Evolutionary conservation across 2,329 filamentous ascomycete species (phyloP), one percentile per base, ranked within the genome.

Genomic region (Colletotrichum sublineola): DNA sequence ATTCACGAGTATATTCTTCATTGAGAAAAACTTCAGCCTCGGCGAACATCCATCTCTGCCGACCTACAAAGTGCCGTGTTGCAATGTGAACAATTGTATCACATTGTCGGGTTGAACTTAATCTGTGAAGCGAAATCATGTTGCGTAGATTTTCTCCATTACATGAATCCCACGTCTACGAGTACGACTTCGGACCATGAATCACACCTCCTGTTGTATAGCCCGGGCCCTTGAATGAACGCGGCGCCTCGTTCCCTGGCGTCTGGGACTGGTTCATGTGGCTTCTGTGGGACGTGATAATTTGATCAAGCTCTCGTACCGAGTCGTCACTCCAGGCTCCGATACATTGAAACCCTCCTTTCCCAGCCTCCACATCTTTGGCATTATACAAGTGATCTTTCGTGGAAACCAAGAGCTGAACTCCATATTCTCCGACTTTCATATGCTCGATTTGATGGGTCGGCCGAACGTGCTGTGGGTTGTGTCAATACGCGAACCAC

Each of bases 361-460:
- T 31, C 5, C 57, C 57, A n/a, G 38, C 29, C 11, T 61, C 40
- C 14, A 61, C 57, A 31, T 61, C 24, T 44, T 61, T 61, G 40
- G 57, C 40, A n/a, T 61, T 24, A 14, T 61, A 61, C 40, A 46
- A 20, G 24, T 61, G 24, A 8, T 61, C 40, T 14, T 61, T 12
- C 1, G 40, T 46, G 8, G 57, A 61, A 31, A 61, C 18, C 7
- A 61, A 18, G 14, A 61, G 57, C 57, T 61, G 29, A 11, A 61
- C 11, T 7, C 57, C 40, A 20, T 61, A 33, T 3, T 20, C 57
- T 2, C 57, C 40, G 9, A 61, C 57, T 15, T 61, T 61, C 29
- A 61, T 11, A 1, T 61, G 29, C 8, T 61, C 57, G 4, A 46
- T 24, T 24, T 46, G 38, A 29, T 61, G 40, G 18, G 29, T 61